phyloP scores from a whole-genome alignment of 192 early-diverging fungal genomes.

The Linnemannia elongata region DNA sequence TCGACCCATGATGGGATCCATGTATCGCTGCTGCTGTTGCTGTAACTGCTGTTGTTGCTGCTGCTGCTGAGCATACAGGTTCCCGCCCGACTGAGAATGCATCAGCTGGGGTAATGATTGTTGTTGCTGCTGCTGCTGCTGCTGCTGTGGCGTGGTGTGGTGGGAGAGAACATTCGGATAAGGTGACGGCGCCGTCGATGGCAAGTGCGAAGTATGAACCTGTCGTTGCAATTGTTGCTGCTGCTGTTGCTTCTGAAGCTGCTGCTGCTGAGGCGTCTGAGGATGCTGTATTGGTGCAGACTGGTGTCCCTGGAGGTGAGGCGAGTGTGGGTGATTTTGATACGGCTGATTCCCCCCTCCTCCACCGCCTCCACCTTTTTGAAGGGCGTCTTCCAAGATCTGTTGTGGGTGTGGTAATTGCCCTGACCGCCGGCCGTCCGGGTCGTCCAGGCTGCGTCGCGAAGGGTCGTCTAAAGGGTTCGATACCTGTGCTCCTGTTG shows the following conservation, averaged over 20 bases:
- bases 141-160: background rate
- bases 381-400: conserved; percentile 41
- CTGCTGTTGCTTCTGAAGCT: conserved; percentile 14
- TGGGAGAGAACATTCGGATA: conserved; percentile 14
- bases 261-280: conserved; percentile 16
- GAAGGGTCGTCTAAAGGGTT: conserved; percentile 34
- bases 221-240: conserved; percentile 27
- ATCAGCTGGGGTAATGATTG: conserved; percentile 33
- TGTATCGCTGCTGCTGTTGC: conserved; percentile 29
- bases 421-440: conserved; percentile 1
- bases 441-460: conserved; percentile 26
- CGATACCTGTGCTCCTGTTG: conserved; percentile 18
- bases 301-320: conserved; percentile 17
- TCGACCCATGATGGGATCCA: conserved; percentile 23
- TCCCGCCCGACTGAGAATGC: conserved; percentile 8
- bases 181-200: background rate
- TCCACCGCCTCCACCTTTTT: conserved; percentile 16
- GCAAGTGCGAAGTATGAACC: conserved; percentile 8
- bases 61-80: conserved; percentile 33
- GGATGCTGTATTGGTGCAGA: conserved; percentile 10
- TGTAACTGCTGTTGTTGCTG: conserved; percentile 30
- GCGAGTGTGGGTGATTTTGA: conserved; percentile 26
- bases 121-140: conserved; percentile 28
- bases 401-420: conserved; percentile 52
- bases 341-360: conserved; percentile 1